Percentiles rank a stretch among this genome's conserved stretches.
phyloP scores from a whole-genome alignment of 495 filamentous ascomycete genomes.

The Aspergillus kassunensis region DNA sequence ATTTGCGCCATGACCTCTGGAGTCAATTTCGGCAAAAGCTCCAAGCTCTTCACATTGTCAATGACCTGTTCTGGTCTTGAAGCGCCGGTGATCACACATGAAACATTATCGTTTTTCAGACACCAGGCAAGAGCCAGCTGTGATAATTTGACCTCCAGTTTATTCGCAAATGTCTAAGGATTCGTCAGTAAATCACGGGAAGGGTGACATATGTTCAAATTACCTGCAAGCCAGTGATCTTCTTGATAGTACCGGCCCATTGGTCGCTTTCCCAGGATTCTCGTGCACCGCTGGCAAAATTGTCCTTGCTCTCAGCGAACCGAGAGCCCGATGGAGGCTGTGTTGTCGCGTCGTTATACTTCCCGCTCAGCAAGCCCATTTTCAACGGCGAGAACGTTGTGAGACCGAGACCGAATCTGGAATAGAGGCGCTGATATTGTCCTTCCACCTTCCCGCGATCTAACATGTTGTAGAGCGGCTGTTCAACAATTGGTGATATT shows the following conservation, averaged over 20 bases:
- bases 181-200: not conserved
- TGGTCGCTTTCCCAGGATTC: constrained; percentile 26
- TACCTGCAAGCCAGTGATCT: constrained; percentile 23
- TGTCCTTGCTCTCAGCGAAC: constrained; percentile 37
- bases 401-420: constrained; percentile 63
- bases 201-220: not conserved
- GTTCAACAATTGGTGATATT: constrained; percentile 77
- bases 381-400: constrained; percentile 72
- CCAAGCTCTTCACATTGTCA: constrained; percentile 64
- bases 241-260: constrained; percentile 28
- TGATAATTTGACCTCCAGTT: constrained; percentile 59
- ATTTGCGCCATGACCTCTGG: constrained; percentile 66
- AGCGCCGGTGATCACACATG: constrained; percentile 75
- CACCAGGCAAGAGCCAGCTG: constrained; percentile 77
- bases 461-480: constrained; percentile 81
- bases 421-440: constrained; percentile 66
- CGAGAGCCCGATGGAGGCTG: constrained; percentile 35
- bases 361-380: constrained; percentile 72
- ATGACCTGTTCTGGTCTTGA: constrained; percentile 67
- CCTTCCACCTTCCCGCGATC: constrained; percentile 67
- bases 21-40: constrained; percentile 58
- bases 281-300: constrained; percentile 29
- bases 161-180: constrained; percentile 59
- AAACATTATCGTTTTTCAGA: constrained; percentile 70
- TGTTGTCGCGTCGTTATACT: constrained; percentile 61